Evolutionary conservation across 2,329 filamentous ascomycete genomes (phyloP).

Genomic region (Fusarium tuaranense): DNA sequence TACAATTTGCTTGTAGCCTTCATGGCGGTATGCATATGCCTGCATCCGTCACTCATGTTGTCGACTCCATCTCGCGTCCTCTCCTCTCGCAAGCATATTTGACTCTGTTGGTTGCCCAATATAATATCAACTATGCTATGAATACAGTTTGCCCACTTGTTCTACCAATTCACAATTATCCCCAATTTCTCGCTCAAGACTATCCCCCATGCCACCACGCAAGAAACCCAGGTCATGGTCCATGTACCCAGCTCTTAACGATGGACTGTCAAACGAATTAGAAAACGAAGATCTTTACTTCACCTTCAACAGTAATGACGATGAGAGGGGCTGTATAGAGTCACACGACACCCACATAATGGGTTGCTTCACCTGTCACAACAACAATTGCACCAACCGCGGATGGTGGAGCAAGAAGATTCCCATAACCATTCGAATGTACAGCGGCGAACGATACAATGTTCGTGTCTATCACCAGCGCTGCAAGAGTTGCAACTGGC

Average conservation of each 20-base stretch:
- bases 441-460: constrained; percentile 47
- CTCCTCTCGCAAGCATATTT: background rate
- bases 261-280: constrained; percentile 23
- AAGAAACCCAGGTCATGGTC: constrained; percentile 21
- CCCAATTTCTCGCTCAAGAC: background rate
- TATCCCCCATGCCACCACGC: background rate
- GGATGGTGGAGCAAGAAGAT: constrained; percentile 51
- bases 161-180: background rate
- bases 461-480: constrained; percentile 52
- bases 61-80: background rate
- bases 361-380: constrained; percentile 49
- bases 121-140: background rate
- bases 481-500: constrained; percentile 46
- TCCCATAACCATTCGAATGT: constrained; percentile 50
- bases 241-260: constrained; percentile 35
- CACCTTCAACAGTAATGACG: constrained; percentile 39
- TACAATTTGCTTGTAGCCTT: background rate
- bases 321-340: constrained; percentile 21
- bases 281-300: constrained; percentile 26
- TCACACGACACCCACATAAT: constrained; percentile 46
- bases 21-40: background rate
- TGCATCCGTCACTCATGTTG: background rate
- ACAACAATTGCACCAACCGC: constrained; percentile 30
- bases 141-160: no score
- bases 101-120: no score